These are phyloP conservation scores for Diplodia corticola DNA, from an alignment of 2,329 filamentous ascomycete species.

Conservation along the genomic window DNA sequence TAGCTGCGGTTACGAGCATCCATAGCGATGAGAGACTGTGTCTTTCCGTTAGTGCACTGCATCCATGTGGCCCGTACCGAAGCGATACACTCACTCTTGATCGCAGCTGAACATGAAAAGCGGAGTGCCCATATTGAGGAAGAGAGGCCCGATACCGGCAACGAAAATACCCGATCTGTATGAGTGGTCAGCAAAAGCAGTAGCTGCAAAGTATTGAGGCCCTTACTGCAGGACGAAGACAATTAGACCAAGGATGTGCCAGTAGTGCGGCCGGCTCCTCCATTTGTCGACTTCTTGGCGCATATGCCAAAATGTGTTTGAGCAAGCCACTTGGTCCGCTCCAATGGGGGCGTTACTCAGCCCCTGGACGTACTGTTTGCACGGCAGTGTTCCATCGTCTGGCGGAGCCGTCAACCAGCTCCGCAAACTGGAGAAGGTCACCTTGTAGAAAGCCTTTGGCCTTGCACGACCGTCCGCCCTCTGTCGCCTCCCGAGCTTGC, in stretches of 20 bases:
- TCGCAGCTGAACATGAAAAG: conserved; percentile 8
- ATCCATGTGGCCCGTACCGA: background rate
- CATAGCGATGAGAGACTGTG: background rate
- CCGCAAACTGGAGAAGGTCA: background rate
- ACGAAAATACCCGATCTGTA: background rate
- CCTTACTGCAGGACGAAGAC: background rate
- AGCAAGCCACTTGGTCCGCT: background rate
- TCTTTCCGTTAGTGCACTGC: background rate
- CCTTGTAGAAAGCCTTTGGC: background rate
- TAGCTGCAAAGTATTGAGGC: too few relatives aligned
- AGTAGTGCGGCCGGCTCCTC: background rate
- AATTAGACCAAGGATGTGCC: background rate
- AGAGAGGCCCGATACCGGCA: background rate
- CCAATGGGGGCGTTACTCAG: background rate
- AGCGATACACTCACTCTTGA: background rate
- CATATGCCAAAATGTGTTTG: background rate
- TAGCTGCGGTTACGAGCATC: background rate
- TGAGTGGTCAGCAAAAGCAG: background rate
- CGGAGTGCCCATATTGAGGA: background rate
- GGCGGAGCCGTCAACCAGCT: background rate
- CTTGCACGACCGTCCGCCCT: background rate
- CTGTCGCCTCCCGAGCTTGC: background rate
- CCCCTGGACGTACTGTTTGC: background rate
- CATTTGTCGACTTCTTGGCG: background rate
- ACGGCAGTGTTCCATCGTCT: background rate